Base-by-base conservation (phyloP, 805 yeast species). In the Candida gorgasii region DNA sequence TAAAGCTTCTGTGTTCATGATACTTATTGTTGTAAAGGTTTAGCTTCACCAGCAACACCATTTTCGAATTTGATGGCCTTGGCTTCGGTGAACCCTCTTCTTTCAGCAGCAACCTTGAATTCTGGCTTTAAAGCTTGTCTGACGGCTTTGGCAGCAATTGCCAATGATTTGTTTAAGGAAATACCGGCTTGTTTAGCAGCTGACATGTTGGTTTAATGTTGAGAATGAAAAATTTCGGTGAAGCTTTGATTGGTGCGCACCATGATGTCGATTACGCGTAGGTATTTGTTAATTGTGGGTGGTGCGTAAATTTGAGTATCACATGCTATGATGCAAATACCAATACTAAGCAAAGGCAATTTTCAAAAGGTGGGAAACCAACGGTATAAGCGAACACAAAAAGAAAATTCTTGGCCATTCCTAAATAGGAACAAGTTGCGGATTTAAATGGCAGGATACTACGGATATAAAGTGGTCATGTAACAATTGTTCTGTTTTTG, bases 61-160 rank as follows among this genome's bases (percentile, higher is more conserved):
- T 84, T 77, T 59, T 77, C 84, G 69, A 82, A 78, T 62, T 75
- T 78, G 65, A 84, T 80, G 51, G 76, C 84, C 65, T 79, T 80
- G 55, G 82, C 86, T 61, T 92, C 98, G 50, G 86, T 68, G 59
- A 67, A 52, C 54, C 83, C 83, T 76, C 95, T 86, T 65, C 76
- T 79, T 59, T 80, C 79, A 53, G 84, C 85, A 48, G 74, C 78
- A 50, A 79, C 85, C 66, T 85, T 86, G 62, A 80, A 67, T 60
- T 90, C 96, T 51, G 89, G 82, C 76, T 92, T 92, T 65, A 92
- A 80, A 40, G 97, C 84, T 58, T 77, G 75, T 75, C 97, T 89
- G 56, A 89, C 80, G 49, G 95, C 79, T 65, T 82, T 82, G 61
- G 97, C 96, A 61, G 97, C 87, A 62, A 92, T 78, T 54, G 96